Evolutionary conservation across 2,329 filamentous ascomycete genomes (phyloP), one percentile per base, ranked within the genome.

Genomic region (Elsinoe perseae): DNA sequence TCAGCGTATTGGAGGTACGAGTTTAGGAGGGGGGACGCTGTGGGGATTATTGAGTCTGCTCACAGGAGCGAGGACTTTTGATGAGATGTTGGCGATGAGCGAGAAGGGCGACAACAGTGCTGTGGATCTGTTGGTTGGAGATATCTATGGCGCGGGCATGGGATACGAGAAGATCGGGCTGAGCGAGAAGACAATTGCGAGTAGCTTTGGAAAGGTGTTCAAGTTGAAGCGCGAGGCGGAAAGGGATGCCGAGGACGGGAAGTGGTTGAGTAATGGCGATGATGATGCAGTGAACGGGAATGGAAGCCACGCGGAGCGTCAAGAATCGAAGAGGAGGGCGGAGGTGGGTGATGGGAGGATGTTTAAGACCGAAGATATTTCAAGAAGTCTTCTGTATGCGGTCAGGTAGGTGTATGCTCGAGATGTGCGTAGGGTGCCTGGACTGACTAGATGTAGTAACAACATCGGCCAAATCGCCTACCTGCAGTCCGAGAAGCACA

Each of bases 391-490:
- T 16, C 81, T 98, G 0, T 98, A 95, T 72, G 93, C 93, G 21
- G 89, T 97, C 27, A 83, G 80, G 78, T 81, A 66, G 54, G 67
- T 61, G n/a, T 9, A 40, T 9, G 8, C 9, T 25, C n/a, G 14
- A 18, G 9, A 50, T 25, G 16, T 38, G 18, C 18, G 48, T 16
- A 28, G 36, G 7, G 1, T 2, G 52, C 27, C n/a, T n/a, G n/a
- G n/a, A 44, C 69, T 72, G 60, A 73, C 61, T 2, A 27, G 4
- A 27, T 16, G 28, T 63, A 92, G 87, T 69, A 97, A 97, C 76
- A 97, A 97, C 72, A 96, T 97, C 61, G 93, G 93, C 14, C 93
- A 98, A 74, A 95, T 98, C 64, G 90, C 93, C 42, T 96, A 93
- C 70, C 78, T 98, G n/a, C 93, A 97, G 69, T 93, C 89, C 4